Base-by-base conservation (phyloP, 495 filamentous ascomycete genomes). In the Penicillium canescens region DNA sequence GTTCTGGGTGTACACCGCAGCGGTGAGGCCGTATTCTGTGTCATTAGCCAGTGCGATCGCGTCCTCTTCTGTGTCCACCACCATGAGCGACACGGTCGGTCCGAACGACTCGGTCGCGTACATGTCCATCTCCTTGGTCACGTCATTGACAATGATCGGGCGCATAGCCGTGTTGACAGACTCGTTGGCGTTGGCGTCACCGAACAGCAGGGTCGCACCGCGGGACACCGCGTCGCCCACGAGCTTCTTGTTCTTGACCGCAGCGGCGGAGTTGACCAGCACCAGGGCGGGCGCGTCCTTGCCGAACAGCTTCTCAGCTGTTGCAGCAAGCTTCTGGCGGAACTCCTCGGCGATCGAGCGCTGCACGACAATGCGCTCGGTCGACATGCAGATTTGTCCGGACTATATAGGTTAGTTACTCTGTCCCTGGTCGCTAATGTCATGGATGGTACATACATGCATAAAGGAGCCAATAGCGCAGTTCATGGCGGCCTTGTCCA, bases 381-480 rank as follows among this genome's bases (percentile, higher is more conserved):
- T 96, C 3, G 84, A 82, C 92, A 97, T 94, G 76, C 92, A 97
- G 44, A 95, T 83, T 76, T 97, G 92, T 1, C 92, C 92, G 20
- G 82, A 73, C 72, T 83, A 56, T 24, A 40, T 20, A 26, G 11
- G 28, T 42, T 3, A 42, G 8, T 41, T 16, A 18, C 33, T 11
- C 12, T 39, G 12, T 21, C 14, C 34, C 6, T 33, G 9, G 37
- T 21, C 16, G 20, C 12, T 20, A 10, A 18, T 18, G 0, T 7
- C 16, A 28, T 20, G 3, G 8, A 6, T 11, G 34, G 6, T 11
- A 72, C 71, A 53, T 67, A 77, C 73, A 42, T 85, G 78, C 62
- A 84, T 58, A 54, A 83, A 83, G 0, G 81, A 70, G 31, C 83
- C 78, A 24, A 79, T 33, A 1, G 78, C 74, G 49, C 77, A 81